These are phyloP conservation scores for Tieghemiomyces parasiticus DNA, from an alignment of 192 early-diverging fungal genomes.

Conservation along the genomic window DNA sequence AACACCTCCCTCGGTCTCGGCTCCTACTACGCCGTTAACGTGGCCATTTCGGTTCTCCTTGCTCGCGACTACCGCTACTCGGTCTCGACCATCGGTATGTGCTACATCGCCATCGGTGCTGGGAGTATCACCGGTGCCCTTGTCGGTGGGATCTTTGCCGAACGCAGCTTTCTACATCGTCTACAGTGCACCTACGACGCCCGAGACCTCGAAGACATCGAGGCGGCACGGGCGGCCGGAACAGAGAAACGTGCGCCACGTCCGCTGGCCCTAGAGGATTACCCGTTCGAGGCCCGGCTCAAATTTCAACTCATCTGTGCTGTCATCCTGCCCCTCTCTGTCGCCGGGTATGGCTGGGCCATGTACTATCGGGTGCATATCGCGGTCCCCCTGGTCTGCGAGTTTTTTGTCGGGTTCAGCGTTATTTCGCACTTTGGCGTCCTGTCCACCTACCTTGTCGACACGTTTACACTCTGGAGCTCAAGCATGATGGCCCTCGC, in stretches of 20 bases:
- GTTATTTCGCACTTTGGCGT: conserved; percentile 26
- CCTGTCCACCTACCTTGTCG: conserved; percentile 26
- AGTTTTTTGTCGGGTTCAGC: conserved; percentile 26
- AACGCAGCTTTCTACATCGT: conserved; percentile 10
- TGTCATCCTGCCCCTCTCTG: conserved; percentile 13
- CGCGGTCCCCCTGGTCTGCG: conserved; percentile 18
- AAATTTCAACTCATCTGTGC: conserved; percentile 18
- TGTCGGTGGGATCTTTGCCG: conserved; percentile 24
- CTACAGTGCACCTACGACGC: not conserved
- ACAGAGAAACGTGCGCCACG: not conserved
- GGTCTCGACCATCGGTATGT: conserved; percentile 26
- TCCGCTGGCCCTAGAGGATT: not conserved
- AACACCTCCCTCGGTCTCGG: conserved; percentile 31
- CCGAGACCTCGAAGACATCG: not conserved
- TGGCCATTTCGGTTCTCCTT: conserved; percentile 26
- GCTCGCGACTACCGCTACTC: conserved; percentile 22
- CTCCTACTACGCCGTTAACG: conserved; percentile 30
- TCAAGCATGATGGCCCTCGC: conserved; percentile 27
- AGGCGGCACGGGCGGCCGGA: not conserved
- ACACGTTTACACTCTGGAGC: conserved; percentile 22
- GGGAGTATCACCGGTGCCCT: conserved; percentile 26
- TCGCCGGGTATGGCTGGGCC: conserved; percentile 23
- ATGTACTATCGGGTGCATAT: conserved; percentile 18
- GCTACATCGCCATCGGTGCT: conserved; percentile 29
- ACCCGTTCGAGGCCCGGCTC: conserved; percentile 18